Evolutionary conservation across 139 green algal genomes (phyloP).

Genomic region (Chlamydomonas schloesseri): DNA sequence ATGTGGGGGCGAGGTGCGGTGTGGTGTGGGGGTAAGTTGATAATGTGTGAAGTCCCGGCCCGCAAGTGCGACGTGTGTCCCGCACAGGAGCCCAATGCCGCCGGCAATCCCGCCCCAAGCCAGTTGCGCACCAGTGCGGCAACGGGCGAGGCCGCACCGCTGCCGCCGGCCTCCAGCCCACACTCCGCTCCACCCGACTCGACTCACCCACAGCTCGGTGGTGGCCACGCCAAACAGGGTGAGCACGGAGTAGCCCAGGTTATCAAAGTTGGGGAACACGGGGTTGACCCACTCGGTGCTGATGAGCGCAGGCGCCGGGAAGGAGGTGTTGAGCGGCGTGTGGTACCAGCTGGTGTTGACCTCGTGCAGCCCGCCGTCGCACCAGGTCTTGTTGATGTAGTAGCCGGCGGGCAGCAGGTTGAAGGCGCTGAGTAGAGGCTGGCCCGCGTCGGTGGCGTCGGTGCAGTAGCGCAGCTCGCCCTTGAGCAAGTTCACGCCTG

Average conservation of each 20-base stretch:
- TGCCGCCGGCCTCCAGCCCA: too few species aligned
- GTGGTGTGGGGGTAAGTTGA: too few species aligned
- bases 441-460: not conserved
- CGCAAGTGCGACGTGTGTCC: too few species aligned
- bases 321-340: conserved; percentile 13
- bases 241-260: conserved; percentile 63
- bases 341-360: conserved; percentile 54
- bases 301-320: conserved; percentile 11
- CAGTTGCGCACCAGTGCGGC: too few species aligned
- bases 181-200: too few species aligned
- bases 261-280: conserved; percentile 70
- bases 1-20: too few species aligned
- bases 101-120: too few species aligned
- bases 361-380: not conserved
- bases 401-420: conserved; percentile 44
- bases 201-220: too few species aligned
- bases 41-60: too few species aligned
- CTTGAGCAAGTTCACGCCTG: conserved; percentile 5
- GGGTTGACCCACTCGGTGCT: conserved; percentile 45
- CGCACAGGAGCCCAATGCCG: too few species aligned
- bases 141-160: too few species aligned
- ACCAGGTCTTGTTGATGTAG: conserved; percentile 47
- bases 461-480: conserved; percentile 50
- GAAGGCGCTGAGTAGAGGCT: conserved; percentile 28
- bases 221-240: conserved; percentile 53